Evolutionary conservation across 495 filamentous ascomycete genomes (phyloP), one percentile per base, ranked within the genome.

Genomic region (Penicillium atrosanguineum): DNA sequence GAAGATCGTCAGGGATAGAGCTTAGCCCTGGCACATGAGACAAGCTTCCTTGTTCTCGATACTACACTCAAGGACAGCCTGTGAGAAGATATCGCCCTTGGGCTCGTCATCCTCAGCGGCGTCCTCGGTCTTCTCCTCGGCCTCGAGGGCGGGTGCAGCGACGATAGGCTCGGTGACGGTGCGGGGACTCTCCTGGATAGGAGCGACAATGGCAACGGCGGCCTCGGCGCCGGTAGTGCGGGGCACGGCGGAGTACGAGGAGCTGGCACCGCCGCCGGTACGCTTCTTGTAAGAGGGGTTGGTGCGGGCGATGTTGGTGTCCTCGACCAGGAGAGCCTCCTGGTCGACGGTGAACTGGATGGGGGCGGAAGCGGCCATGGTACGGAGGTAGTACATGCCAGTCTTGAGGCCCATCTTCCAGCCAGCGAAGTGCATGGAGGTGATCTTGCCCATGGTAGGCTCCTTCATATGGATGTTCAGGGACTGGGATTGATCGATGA

Each of bases 281-380:
- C 89, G 79, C 79, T 89, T 92, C 81, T 88, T 91, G 47, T 76
- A 66, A 1, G 70, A 60, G n/a, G 73, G 64, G 29, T 75, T 75
- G 25, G 77, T 66, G 48, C 83, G 84, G 50, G 89, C 86, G 29
- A 95, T 80, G 55, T 87, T 88, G 50, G 87, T 91, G 70, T 98
- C 95, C 43, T 81, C 82, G 16, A 96, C 90, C 75, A 89, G 88
- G 56, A 98, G 88, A 43, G 89, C 85, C 72, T 96, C 91, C 77
- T 98, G 94, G 75, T 98, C 94, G 62, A 98, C 94, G 6, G 94
- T 98, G 78, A 98, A 98, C 74, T 98, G 94, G 62, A 98, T 98
- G 48, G 94, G 94, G 38, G 91, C 90, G 5, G 90, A 90, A 18
- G 94, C 94, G 50, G 94, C 94, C 85, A 95, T 95, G 38, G 94